These are phyloP conservation scores for Ophiostoma triangulosporum DNA, from an alignment of 2,329 filamentous ascomycete genomes.

Conservation along the genomic window DNA sequence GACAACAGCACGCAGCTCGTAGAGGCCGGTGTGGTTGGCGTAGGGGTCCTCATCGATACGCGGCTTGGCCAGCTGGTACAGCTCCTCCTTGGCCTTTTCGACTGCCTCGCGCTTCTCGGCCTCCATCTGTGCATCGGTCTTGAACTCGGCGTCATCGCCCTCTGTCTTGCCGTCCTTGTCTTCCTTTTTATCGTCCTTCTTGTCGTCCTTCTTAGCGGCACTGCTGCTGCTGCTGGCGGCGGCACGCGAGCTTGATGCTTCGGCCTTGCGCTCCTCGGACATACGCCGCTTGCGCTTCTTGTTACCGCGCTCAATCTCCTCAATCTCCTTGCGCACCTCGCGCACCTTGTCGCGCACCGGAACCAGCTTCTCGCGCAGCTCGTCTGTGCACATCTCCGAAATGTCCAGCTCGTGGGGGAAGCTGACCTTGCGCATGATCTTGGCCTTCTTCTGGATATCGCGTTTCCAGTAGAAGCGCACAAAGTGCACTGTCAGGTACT, in stretches of 20 bases:
- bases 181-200: slow-evolving; percentile 26
- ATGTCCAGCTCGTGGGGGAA: slow-evolving; percentile 89
- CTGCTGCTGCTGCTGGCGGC: slow-evolving; percentile 24
- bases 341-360: slow-evolving; percentile 95
- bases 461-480: slow-evolving; percentile 97
- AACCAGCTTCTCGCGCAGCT: slow-evolving; percentile 66
- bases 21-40: slow-evolving; percentile 85
- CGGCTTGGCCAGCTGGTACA: slow-evolving; percentile 63
- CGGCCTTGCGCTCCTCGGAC: slow-evolving; percentile 23
- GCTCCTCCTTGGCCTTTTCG: slow-evolving; percentile 72
- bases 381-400: slow-evolving; percentile 89
- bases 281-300: slow-evolving; percentile 71
- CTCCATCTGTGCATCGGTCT: slow-evolving; percentile 88
- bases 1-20: slow-evolving; percentile 85
- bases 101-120: slow-evolving; percentile 68
- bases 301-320: slow-evolving; percentile 79
- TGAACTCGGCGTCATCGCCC: slow-evolving; percentile 63
- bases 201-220: slow-evolving; percentile 24
- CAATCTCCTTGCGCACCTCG: slow-evolving; percentile 86
- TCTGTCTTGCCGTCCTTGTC: slow-evolving; percentile 29
- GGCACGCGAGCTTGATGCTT: not conserved
- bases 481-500: slow-evolving; percentile 94
- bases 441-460: slow-evolving; percentile 93
- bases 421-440: slow-evolving; percentile 98
- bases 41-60: slow-evolving; percentile 64